phyloP scores from a whole-genome alignment of 2,329 filamentous ascomycete species.

The Stromatinia cepivora region DNA sequence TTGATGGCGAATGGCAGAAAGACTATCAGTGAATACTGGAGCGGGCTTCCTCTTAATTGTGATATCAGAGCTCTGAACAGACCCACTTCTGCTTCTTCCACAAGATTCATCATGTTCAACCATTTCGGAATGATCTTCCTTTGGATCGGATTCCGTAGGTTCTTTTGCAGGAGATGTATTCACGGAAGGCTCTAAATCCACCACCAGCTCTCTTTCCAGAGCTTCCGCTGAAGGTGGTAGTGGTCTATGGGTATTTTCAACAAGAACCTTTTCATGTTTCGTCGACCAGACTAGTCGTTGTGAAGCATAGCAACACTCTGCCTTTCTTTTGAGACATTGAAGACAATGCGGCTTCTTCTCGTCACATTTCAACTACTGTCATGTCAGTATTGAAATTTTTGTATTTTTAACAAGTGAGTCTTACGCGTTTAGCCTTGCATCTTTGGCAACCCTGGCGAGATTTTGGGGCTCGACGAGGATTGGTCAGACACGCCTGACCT shows the following conservation, averaged over 20 bases:
- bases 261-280: constrained; percentile 38
- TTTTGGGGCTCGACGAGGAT: constrained; percentile 37
- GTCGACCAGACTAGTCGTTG: constrained; percentile 38
- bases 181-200: background rate
- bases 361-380: constrained; percentile 38
- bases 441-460: constrained; percentile 36
- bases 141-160: background rate
- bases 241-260: background rate
- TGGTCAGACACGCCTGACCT: constrained; percentile 10
- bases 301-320: constrained; percentile 35
- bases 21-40: constrained; percentile 30
- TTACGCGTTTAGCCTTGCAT: constrained; percentile 39
- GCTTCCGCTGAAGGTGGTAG: constrained; percentile 3
- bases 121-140: background rate
- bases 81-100: background rate
- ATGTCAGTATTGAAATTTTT: constrained; percentile 18
- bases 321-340: constrained; percentile 34
- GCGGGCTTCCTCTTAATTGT: background rate
- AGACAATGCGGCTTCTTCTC: constrained; percentile 37
- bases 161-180: too few species aligned
- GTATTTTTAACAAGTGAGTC: constrained; percentile 5
- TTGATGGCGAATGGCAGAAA: constrained; percentile 37
- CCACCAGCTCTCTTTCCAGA: background rate
- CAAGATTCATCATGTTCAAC: background rate
- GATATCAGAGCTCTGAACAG: background rate